Evolutionary conservation across 1,284 basidiomycete genomes (phyloP), one percentile per base, ranked within the genome.

Genomic region (Cryptococcus jaspeensis): DNA sequence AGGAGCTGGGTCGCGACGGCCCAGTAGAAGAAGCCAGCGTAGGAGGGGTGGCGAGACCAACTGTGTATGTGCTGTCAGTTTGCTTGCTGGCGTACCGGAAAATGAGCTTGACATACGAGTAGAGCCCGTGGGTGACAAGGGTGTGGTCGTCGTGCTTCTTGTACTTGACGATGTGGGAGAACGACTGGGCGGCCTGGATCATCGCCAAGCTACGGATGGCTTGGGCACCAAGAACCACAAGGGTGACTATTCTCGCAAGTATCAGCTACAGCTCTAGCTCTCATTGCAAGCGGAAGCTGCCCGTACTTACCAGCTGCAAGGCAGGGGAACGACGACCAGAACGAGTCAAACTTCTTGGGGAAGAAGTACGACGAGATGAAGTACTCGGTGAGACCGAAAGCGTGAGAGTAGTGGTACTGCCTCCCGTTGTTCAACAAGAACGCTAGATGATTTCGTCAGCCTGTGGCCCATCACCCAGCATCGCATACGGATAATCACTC

Each of bases 21-120:
- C 95, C 95, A 99, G 76, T 95, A 98, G 78, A 90, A 96, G 81
- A 99, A 99, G 3, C 95, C 96, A 0, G 90, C 85, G 68, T 99
- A 99, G 0, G 93, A 96, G 9, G 96, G 96, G 75, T 99, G 96
- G 5, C 96, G 86, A 57, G 87, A 89, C 83, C 85, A 91, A 23
- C 91, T 93, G n/a, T n/a, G n/a, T 64, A 9, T n/a, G 3, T 23
- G 18, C 50, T 48, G 41, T 15, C 16, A 40, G 36, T 23, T 20
- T 32, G 11, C 7, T 13, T 25, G 23, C 35, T 18, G 7, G 20
- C 11, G 2, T 52, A 18, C 42, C 53, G 20, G 18, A 43, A n/a
- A 16, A 44, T 32, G 22, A 55, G 18, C 18, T 38, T 22, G 9
- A 41, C 85, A 72, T 69, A 92, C 91, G 82, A 80, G 65, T 96